phyloP scores from a whole-genome alignment of 176 grass and related monocot species.

The Zea luxurians region DNA sequence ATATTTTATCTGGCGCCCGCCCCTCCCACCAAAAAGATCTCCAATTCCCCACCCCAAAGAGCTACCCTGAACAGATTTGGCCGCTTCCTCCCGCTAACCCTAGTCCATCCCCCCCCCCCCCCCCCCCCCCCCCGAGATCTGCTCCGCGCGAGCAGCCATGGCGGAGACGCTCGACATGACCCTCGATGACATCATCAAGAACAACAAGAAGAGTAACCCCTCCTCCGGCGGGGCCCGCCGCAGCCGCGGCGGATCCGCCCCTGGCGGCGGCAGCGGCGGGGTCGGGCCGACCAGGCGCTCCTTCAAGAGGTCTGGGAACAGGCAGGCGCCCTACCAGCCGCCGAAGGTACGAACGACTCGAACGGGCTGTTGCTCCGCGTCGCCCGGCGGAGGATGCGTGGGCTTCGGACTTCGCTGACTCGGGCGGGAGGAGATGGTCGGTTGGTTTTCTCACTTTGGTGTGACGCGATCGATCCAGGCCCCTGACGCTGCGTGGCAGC shows the following conservation, averaged over 20 bases:
- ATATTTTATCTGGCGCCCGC: background rate
- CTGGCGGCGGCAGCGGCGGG: constrained; percentile 22
- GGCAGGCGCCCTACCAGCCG: constrained; percentile 67
- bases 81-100: constrained; percentile 5
- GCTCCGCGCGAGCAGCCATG: constrained; percentile 40
- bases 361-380: constrained; percentile 36
- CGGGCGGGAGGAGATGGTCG: constrained; percentile 18
- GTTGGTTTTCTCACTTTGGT: constrained; percentile 82
- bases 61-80: constrained; percentile 39
- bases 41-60: constrained; percentile 18
- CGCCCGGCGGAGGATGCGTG: constrained; percentile 47
- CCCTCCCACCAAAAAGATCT: constrained; percentile 22
- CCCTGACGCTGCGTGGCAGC: constrained; percentile 85
- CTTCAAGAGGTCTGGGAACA: constrained; percentile 73
- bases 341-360: constrained; percentile 85
- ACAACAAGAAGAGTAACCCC: constrained; percentile 85
- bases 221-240: constrained; percentile 32
- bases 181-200: constrained; percentile 97
- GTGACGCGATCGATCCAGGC: constrained; percentile 86
- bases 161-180: constrained; percentile 89
- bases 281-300: constrained; percentile 61
- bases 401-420: constrained; percentile 29
- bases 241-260: constrained; percentile 43
- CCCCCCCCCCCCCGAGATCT: constrained; percentile 36
- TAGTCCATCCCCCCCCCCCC: constrained; percentile 10